phyloP scores from a whole-genome alignment of 2,329 filamentous ascomycete genomes.

The Claviceps capensis region DNA sequence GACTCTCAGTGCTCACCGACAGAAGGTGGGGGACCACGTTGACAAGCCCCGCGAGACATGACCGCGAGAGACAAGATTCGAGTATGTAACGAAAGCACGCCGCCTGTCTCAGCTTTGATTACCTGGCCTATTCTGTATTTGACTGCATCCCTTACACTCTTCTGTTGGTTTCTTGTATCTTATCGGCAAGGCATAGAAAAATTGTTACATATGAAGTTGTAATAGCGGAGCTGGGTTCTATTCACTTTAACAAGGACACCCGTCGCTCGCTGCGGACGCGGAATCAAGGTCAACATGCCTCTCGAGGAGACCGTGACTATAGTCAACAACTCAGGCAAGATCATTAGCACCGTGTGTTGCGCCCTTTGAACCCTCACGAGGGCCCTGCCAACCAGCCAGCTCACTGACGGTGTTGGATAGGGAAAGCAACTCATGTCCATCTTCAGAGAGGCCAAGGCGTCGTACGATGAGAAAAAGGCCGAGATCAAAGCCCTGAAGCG shows the following conservation, averaged over 20 bases:
- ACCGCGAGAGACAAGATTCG: too few relatives aligned
- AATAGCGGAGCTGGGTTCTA: background rate
- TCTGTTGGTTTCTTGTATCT: too few relatives aligned
- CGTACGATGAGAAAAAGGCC: conserved; percentile 79
- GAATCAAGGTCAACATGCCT: conserved; percentile 18
- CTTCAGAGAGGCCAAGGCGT: conserved; percentile 81
- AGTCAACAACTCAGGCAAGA: conserved; percentile 80
- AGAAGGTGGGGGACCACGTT: too few relatives aligned
- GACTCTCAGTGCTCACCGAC: too few relatives aligned
- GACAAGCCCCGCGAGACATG: too few relatives aligned
- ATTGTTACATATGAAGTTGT: background rate
- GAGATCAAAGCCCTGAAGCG: conserved; percentile 57
- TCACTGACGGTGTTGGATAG: conserved; percentile 27
- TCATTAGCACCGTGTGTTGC: conserved; percentile 67
- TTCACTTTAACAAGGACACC: background rate
- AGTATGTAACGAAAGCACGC: too few relatives aligned
- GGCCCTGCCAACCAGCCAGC: background rate
- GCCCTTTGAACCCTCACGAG: background rate
- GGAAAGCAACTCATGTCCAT: conserved; percentile 82
- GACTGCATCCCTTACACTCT: too few relatives aligned
- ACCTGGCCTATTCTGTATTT: too few relatives aligned
- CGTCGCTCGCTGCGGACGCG: background rate
- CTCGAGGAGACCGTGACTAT: conserved; percentile 67
- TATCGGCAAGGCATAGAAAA: too few relatives aligned
- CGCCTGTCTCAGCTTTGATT: too few relatives aligned